Conservation (phyloP, 2,329 filamentous ascomycete species). For the Aureobasidium leucospermi region DNA sequence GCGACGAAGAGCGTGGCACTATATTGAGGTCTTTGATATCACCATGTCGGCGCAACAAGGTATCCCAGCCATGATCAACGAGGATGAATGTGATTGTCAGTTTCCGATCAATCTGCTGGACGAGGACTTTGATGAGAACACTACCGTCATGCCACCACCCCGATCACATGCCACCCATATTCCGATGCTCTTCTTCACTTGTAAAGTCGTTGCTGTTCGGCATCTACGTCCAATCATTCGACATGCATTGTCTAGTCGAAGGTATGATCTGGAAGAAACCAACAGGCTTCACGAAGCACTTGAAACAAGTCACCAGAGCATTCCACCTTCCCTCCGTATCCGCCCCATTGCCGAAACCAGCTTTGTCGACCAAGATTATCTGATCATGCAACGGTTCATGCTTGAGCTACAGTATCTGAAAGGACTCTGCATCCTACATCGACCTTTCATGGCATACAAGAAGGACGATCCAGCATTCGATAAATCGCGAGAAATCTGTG, state of each 20-base stretch:
- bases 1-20: conserved; percentile 13
- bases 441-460: conserved; percentile 36
- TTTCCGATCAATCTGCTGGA: conserved; percentile 10
- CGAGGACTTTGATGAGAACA: conserved; percentile 14
- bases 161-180: conserved; percentile 8
- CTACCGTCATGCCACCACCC: not conserved
- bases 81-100: conserved; percentile 8
- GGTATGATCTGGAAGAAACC: conserved; percentile 13
- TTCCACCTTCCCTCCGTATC: conserved; percentile 23
- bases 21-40: conserved; percentile 9
- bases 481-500: conserved; percentile 37
- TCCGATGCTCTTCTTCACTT: conserved; percentile 1
- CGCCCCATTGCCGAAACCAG: conserved; percentile 26
- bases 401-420: conserved; percentile 42
- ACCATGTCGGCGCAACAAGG: conserved; percentile 11
- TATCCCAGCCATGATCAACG: conserved; percentile 9
- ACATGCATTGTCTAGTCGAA: not conserved
- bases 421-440: conserved; percentile 40
- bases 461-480: conserved; percentile 28
- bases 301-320: not conserved
- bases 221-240: not conserved
- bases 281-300: conserved; percentile 15
- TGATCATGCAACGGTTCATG: conserved; percentile 41
- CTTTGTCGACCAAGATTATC: conserved; percentile 35
- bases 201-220: not conserved